phyloP scores from a whole-genome alignment of 257 asterid species.

The Primulina huaijiensis region DNA sequence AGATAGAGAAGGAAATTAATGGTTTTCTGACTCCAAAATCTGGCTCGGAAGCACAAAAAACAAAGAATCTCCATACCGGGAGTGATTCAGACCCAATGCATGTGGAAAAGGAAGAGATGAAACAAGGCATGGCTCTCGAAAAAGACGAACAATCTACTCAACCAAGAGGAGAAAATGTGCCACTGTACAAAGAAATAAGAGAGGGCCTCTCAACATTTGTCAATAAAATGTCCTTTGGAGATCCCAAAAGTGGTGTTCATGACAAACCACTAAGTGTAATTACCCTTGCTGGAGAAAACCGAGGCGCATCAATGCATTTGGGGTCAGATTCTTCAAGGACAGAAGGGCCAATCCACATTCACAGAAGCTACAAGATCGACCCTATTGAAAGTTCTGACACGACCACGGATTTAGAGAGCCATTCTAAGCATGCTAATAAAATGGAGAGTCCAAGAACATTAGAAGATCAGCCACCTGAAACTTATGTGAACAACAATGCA shows the following conservation, averaged over 20 bases:
- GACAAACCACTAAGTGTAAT: constrained; percentile 54
- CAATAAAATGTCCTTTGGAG: constrained; percentile 36
- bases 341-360: constrained; percentile 53
- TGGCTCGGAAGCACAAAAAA: constrained; percentile 20
- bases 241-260: constrained; percentile 26
- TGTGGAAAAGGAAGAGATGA: constrained; percentile 26
- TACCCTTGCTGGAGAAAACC: constrained; percentile 87
- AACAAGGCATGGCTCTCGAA: constrained; percentile 20
- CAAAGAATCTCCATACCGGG: constrained; percentile 23
- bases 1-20: constrained; percentile 31
- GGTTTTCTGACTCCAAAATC: constrained; percentile 23
- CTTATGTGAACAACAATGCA: constrained; percentile 64
- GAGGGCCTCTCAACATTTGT: constrained; percentile 39
- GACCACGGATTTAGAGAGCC: constrained; percentile 50
- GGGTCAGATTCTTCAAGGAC: constrained; percentile 45
- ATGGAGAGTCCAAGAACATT: constrained; percentile 24
- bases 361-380: constrained; percentile 65
- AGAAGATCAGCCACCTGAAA: constrained; percentile 47
- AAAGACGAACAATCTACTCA: constrained; percentile 24
- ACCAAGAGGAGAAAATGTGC: constrained; percentile 34
- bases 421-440: constrained; percentile 23
- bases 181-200: constrained; percentile 38
- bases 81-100: constrained; percentile 28
- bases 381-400: constrained; percentile 41
- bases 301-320: constrained; percentile 83